A percentile compares a stretch with the other conserved stretches of the same genome.
Conservation (phyloP, 305 asterid genomes). For the Withania somnifera region DNA sequence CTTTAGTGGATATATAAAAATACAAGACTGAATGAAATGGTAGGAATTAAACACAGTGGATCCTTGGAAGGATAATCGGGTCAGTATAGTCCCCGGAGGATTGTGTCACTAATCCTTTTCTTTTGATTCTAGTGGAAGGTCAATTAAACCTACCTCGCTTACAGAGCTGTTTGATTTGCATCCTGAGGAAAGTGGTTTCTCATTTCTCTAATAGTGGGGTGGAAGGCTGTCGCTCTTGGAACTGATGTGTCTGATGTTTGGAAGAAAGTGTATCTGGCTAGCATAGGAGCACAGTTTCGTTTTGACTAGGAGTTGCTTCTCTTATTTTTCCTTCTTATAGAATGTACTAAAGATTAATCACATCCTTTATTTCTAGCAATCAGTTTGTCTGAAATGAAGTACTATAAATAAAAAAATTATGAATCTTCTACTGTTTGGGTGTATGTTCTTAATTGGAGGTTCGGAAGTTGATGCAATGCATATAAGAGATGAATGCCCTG, state of each 20-base stretch:
- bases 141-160: background rate
- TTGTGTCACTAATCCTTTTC: background rate
- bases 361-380: background rate
- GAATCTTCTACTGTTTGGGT: no score
- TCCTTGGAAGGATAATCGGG: background rate
- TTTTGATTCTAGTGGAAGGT: background rate
- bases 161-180: background rate
- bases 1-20: background rate
- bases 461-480: background rate
- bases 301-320: background rate
- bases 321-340: background rate
- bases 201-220: background rate
- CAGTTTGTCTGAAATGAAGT: background rate
- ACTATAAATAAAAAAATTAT: no score
- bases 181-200: background rate
- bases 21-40: background rate
- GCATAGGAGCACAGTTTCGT: background rate
- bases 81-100: no score
- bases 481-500: background rate
- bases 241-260: background rate
- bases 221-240: background rate
- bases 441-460: background rate
- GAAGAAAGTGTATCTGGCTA: background rate
- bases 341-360: background rate
- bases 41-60: background rate